Evolutionary conservation across 2,329 filamentous ascomycete species (phyloP).

Genomic region (Chaetomiaceae sp.): DNA sequence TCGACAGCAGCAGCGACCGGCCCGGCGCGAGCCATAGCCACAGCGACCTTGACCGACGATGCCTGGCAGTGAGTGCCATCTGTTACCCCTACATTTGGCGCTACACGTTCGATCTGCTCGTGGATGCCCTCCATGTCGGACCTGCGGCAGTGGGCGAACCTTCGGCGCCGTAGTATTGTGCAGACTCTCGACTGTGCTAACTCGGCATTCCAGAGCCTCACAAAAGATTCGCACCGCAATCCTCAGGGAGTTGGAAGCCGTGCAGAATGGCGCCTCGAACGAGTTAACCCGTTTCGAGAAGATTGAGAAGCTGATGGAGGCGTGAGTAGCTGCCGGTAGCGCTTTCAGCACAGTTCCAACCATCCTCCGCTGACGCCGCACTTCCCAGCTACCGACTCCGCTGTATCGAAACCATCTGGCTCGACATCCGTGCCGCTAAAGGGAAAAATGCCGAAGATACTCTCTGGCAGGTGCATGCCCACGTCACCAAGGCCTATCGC

Average conservation of each 20-base stretch:
- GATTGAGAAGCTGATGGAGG: slow-evolving; percentile 38
- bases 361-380: slow-evolving; percentile 9
- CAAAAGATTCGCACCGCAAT: slow-evolving; percentile 39
- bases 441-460: slow-evolving; percentile 59
- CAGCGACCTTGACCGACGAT: slow-evolving; percentile 15
- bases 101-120: too few relatives aligned
- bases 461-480: slow-evolving; percentile 74
- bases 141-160: too few relatives aligned
- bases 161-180: too few relatives aligned
- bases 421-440: slow-evolving; percentile 61
- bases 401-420: slow-evolving; percentile 66
- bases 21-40: slow-evolving; percentile 3
- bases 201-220: slow-evolving; percentile 31
- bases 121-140: neutral
- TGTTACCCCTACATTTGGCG: too few relatives aligned
- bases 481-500: slow-evolving; percentile 73
- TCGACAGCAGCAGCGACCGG: slow-evolving; percentile 1
- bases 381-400: slow-evolving; percentile 46
- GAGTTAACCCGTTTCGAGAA: slow-evolving; percentile 40
- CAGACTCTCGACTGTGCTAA: slow-evolving; percentile 11
- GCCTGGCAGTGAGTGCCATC: slow-evolving; percentile 20
- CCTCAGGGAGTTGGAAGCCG: slow-evolving; percentile 38
- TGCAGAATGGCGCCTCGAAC: slow-evolving; percentile 33
- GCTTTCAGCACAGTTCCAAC: neutral
- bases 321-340: slow-evolving; percentile 29